phyloP scores from a whole-genome alignment of 2,329 filamentous ascomycete genomes.

The Aspergillus ruber region DNA sequence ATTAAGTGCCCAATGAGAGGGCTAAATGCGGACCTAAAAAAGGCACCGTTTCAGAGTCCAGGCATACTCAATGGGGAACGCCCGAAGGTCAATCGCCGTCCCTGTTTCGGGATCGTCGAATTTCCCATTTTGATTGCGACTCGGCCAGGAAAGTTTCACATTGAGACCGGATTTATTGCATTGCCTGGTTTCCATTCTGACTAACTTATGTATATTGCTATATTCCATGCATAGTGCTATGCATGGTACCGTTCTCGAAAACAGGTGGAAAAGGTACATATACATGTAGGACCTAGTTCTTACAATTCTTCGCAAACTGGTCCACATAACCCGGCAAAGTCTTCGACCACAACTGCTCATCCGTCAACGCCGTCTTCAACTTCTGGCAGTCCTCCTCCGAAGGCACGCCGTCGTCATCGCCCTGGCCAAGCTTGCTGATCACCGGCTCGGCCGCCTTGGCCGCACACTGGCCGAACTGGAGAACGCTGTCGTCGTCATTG shows the following conservation, averaged over 20 bases:
- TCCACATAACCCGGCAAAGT: slow-evolving; percentile 5
- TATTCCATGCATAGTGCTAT: too few species aligned
- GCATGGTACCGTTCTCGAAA: too few species aligned
- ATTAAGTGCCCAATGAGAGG: too few species aligned
- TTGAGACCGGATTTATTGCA: too few species aligned
- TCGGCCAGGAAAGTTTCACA: not conserved
- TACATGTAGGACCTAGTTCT: slow-evolving; percentile 3
- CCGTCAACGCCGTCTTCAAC: slow-evolving; percentile 3
- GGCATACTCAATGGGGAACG: not conserved
- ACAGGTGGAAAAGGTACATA: too few species aligned
- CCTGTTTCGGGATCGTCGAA: not conserved
- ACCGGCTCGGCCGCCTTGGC: slow-evolving; percentile 5
- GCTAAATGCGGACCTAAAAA: not conserved
- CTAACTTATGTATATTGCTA: too few species aligned
- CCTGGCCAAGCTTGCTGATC: slow-evolving; percentile 1
- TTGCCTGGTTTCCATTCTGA: too few species aligned
- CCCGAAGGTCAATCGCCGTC: not conserved
- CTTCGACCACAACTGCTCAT: slow-evolving; percentile 4
- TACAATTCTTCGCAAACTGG: slow-evolving; percentile 3
- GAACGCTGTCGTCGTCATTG: slow-evolving; percentile 1
- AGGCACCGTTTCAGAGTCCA: not conserved
- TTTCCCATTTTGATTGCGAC: not conserved
- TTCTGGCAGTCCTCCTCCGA: slow-evolving; percentile 5
- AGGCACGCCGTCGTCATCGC: not conserved
- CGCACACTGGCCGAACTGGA: slow-evolving; percentile 2